Evolutionary conservation across 2,329 filamentous ascomycete species (phyloP).

Genomic region (Fusarium sambucinum): DNA sequence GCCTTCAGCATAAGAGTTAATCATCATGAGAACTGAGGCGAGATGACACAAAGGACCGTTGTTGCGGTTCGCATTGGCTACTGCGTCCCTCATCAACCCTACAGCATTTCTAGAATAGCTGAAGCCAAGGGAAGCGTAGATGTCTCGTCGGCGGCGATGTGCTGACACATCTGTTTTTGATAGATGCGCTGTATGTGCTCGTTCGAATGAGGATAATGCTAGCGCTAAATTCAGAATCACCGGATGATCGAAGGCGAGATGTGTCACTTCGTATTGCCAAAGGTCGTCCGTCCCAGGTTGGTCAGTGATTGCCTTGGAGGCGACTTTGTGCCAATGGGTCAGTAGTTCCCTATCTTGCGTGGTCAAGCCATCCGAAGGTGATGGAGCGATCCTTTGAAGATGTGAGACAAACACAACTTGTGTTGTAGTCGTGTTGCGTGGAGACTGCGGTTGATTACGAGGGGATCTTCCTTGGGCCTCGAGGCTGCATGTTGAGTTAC

Average conservation of each 20-base stretch:
- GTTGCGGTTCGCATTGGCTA: not conserved
- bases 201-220: constrained; percentile 3
- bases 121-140: not conserved
- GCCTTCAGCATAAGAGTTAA: constrained; percentile 9
- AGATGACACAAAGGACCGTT: constrained; percentile 1
- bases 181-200: not conserved
- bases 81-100: not conserved
- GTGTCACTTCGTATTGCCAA: not conserved
- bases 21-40: constrained; percentile 13
- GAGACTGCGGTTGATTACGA: no score
- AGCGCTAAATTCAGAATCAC: constrained; percentile 2
- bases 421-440: no score
- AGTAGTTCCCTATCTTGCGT: constrained; percentile 2
- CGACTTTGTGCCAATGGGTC: not conserved
- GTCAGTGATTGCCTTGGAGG: not conserved
- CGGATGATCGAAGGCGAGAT: constrained; percentile 3
- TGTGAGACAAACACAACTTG: no score
- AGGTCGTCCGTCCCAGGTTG: constrained; percentile 1
- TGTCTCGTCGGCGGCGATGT: not conserved
- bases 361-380: not conserved
- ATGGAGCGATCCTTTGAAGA: no score
- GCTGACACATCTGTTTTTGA: not conserved
- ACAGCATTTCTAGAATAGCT: not conserved
- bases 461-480: not conserved
- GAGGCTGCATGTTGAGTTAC: constrained; percentile 2